Evolutionary conservation across 169 alveolate species (phyloP).

Genomic region (Theileria annulata): DNA sequence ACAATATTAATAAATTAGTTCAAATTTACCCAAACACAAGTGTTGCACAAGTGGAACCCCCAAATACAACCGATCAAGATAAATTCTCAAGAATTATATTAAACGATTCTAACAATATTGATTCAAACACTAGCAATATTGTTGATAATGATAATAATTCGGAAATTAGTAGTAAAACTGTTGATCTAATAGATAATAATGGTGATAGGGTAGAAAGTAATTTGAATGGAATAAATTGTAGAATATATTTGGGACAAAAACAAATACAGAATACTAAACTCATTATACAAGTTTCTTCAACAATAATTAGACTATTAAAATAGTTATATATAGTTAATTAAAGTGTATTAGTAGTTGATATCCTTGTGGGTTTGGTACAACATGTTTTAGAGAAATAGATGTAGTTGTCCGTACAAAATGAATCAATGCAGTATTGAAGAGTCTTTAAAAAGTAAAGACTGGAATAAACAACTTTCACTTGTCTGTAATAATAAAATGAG

Average conservation of each 20-base stretch:
- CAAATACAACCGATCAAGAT: no score
- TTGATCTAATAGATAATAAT: not conserved
- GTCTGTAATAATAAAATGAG: constrained; percentile 58
- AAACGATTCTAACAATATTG: no score
- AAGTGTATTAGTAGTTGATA: no score
- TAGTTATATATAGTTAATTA: not conserved
- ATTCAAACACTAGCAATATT: not conserved
- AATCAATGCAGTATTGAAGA: constrained; percentile 44
- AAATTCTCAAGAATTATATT: no score
- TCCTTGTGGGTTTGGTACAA: no score
- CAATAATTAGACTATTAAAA: not conserved
- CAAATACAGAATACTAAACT: constrained; percentile 45
- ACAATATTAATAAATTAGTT: not conserved
- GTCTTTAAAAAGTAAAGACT: constrained; percentile 38
- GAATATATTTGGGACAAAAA: constrained; percentile 49
- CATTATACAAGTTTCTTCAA: constrained; percentile 41
- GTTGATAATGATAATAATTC: constrained; percentile 16
- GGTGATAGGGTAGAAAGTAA: not conserved
- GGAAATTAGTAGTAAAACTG: not conserved
- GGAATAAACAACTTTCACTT: constrained; percentile 34
- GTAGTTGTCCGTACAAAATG: constrained; percentile 49
- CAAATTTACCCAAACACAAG: not conserved
- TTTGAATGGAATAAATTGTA: constrained; percentile 18
- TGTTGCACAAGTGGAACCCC: no score
- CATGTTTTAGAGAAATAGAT: constrained; percentile 36